These are phyloP conservation scores for Talaromyces liani DNA, from an alignment of 495 filamentous ascomycete genomes.

Conservation along the genomic window DNA sequence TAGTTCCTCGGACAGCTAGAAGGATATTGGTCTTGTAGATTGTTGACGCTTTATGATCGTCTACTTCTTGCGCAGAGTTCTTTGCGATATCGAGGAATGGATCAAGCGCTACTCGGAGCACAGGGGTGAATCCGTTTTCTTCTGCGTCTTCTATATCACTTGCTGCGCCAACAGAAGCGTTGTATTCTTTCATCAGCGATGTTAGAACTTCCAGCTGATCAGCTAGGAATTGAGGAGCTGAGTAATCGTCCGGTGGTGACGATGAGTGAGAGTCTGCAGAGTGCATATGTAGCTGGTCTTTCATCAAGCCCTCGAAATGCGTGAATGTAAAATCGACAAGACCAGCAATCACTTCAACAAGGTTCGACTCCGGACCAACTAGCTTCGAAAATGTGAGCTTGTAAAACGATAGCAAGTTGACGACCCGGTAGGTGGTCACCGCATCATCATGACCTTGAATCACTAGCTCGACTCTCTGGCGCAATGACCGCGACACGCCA, in stretches of 20 bases:
- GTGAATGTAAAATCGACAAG: conserved; percentile 72
- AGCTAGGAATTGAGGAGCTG: conserved; percentile 74
- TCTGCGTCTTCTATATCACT: conserved; percentile 45
- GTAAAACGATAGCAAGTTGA: conserved; percentile 86
- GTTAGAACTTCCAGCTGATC: conserved; percentile 71
- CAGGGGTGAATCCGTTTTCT: conserved; percentile 54
- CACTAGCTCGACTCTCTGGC: conserved; percentile 81
- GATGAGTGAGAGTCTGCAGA: conserved; percentile 62
- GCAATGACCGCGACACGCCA: conserved; percentile 67
- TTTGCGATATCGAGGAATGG: conserved; percentile 73
- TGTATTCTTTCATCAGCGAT: conserved; percentile 73
- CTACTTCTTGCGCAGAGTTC: conserved; percentile 56
- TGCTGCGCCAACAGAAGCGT: conserved; percentile 60
- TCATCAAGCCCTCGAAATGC: conserved; percentile 74
- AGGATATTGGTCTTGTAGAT: conserved; percentile 85
- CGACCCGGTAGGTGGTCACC: conserved; percentile 79
- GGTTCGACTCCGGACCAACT: conserved; percentile 57
- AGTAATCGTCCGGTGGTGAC: conserved; percentile 48
- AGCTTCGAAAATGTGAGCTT: conserved; percentile 73
- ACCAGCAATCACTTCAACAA: conserved; percentile 59
- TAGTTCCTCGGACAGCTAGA: conserved; percentile 40
- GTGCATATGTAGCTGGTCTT: conserved; percentile 65
- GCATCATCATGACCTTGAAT: conserved; percentile 89
- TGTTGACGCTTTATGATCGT: conserved; percentile 44
- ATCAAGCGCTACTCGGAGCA: conserved; percentile 77